phyloP scores from a whole-genome alignment of 2,329 filamentous ascomycete species.

The Pseudocercospora pini-densiflorae region DNA sequence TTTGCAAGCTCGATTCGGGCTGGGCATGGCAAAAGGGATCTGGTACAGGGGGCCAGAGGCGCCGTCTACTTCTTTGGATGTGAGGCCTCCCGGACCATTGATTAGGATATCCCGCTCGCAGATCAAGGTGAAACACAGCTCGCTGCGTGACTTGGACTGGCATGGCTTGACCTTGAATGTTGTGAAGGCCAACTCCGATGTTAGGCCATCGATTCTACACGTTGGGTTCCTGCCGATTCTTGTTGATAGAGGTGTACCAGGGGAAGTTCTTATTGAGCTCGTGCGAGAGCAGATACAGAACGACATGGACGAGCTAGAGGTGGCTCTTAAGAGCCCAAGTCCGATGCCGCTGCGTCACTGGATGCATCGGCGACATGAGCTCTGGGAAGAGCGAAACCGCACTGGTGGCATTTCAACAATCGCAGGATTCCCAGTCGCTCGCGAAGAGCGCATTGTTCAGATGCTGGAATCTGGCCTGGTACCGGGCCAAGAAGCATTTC shows the following conservation, averaged over 20 bases:
- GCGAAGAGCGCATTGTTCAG: conserved; percentile 58
- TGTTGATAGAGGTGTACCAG: conserved; percentile 60
- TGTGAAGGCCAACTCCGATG: conserved; percentile 52
- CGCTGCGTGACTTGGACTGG: conserved; percentile 39
- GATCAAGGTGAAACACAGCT: conserved; percentile 57
- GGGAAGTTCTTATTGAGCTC: conserved; percentile 52
- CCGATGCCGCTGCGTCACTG: conserved; percentile 58
- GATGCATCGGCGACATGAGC: conserved; percentile 53
- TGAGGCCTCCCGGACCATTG: conserved; percentile 12
- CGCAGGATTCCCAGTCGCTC: conserved; percentile 56
- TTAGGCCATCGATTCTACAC: conserved; percentile 64
- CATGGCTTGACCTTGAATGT: conserved; percentile 63
- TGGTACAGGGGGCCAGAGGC: conserved; percentile 8
- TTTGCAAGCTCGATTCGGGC: conserved; percentile 10
- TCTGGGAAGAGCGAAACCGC: conserved; percentile 39
- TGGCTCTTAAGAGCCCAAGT: conserved; percentile 30
- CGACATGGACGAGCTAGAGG: conserved; percentile 58
- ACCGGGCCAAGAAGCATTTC: conserved; percentile 21
- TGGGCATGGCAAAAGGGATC: conserved; percentile 8
- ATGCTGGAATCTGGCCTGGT: conserved; percentile 55
- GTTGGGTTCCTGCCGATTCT: conserved; percentile 72
- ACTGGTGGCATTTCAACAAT: conserved; percentile 44
- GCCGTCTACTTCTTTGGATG: background rate
- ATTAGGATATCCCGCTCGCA: conserved; percentile 68
- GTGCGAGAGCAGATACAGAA: conserved; percentile 56